Evolutionary conservation across 1,284 basidiomycete genomes (phyloP).

Genomic region (Trametes polyzona): DNA sequence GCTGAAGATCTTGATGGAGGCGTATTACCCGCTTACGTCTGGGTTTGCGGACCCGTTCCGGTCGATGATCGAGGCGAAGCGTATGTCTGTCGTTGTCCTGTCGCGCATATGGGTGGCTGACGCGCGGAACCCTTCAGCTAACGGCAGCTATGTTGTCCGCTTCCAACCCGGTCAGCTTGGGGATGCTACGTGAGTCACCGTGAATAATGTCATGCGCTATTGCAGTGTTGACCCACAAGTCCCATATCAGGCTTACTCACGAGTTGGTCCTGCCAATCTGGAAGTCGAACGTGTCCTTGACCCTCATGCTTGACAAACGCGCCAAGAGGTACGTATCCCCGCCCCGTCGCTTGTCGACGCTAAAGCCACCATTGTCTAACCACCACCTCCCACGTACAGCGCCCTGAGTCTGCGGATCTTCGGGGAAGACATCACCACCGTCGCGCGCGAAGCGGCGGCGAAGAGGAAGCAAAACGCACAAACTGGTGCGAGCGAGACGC

Average conservation of each 20-base stretch:
- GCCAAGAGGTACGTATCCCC: conserved; percentile 76
- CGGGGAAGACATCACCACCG: conserved; percentile 70
- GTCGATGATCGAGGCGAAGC: conserved; percentile 47
- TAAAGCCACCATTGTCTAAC: too few species aligned
- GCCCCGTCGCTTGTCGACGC: background rate
- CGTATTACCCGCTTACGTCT: conserved; percentile 74
- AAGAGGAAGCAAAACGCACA: conserved; percentile 14
- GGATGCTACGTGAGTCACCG: conserved; percentile 55
- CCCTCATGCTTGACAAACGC: conserved; percentile 93
- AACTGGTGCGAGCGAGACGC: background rate
- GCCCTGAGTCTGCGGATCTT: conserved; percentile 83
- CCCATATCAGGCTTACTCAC: conserved; percentile 60
- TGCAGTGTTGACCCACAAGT: background rate
- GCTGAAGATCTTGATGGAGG: conserved; percentile 70
- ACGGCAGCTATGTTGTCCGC: conserved; percentile 76
- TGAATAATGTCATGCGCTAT: background rate
- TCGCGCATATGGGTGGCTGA: background rate
- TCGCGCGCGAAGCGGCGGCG: conserved; percentile 43
- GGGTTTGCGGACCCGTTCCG: conserved; percentile 67
- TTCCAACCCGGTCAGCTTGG: conserved; percentile 62
- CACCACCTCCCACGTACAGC: conserved; percentile 42
- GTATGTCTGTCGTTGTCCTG: conserved; percentile 26
- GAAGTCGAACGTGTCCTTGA: conserved; percentile 86
- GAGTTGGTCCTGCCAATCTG: conserved; percentile 87
- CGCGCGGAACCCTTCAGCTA: conserved; percentile 43